phyloP scores from a whole-genome alignment of 2,329 filamentous ascomycete species.

The Talaromyces sp. region DNA sequence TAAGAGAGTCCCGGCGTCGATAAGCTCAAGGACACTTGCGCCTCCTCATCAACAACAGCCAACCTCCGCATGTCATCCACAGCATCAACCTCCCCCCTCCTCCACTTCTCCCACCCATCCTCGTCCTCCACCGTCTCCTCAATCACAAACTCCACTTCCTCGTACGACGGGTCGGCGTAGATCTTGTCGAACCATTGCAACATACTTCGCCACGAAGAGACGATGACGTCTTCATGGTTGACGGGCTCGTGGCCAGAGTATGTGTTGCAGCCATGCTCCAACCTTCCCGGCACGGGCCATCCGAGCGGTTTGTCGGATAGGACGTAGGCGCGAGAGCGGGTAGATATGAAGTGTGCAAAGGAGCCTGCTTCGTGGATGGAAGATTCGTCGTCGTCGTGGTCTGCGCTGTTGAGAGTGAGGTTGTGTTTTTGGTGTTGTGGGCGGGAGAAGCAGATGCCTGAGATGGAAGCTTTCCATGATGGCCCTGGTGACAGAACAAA shows the following conservation, averaged over 20 bases:
- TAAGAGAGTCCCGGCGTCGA: neutral
- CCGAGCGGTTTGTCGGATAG: constrained; percentile 52
- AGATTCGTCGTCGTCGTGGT: neutral
- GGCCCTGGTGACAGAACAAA: constrained; percentile 30
- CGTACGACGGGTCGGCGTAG: constrained; percentile 43
- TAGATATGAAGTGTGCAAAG: constrained; percentile 34
- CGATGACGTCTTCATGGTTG: constrained; percentile 61
- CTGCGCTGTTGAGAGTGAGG: neutral
- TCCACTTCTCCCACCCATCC: constrained; percentile 18
- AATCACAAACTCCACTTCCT: constrained; percentile 35
- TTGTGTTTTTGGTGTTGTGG: constrained; percentile 36
- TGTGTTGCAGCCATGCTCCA: constrained; percentile 61
- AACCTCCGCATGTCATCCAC: constrained; percentile 2
- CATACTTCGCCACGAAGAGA: constrained; percentile 52
- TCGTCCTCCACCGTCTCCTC: constrained; percentile 23
- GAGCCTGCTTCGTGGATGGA: constrained; percentile 13
- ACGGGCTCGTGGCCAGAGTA: constrained; percentile 63
- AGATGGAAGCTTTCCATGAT: constrained; percentile 38
- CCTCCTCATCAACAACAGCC: neutral
- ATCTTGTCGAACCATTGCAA: constrained; percentile 61
- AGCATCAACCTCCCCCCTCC: constrained; percentile 2
- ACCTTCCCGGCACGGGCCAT: constrained; percentile 52
- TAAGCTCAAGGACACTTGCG: neutral
- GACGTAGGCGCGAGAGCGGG: constrained; percentile 61
- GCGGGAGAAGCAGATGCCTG: constrained; percentile 38